Percentiles rank a stretch among this genome's conserved stretches.
Conservation (phyloP, 140 eudicot species). For the Senecio squalidus region DNA sequence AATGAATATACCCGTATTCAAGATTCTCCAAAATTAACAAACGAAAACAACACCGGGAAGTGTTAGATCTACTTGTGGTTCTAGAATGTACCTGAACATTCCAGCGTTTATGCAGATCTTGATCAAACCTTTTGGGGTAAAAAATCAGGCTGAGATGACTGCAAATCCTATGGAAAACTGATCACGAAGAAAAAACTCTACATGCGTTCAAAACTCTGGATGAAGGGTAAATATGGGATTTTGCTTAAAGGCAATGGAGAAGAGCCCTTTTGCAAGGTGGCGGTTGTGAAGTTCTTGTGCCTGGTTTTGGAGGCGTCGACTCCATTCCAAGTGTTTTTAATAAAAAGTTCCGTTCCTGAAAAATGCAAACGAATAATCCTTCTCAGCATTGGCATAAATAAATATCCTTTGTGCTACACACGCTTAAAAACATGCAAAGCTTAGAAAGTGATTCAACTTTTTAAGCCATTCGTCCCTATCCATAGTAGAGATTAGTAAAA, state of each 20-base stretch:
- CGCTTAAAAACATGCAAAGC: no score
- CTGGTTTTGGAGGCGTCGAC: slow-evolving; percentile 47
- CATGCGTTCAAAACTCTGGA: slow-evolving; percentile 27
- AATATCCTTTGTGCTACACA: no score
- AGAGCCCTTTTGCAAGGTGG: slow-evolving; percentile 97
- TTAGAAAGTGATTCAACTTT: no score
- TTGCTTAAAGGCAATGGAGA: slow-evolving; percentile 81
- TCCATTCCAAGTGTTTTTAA: slow-evolving; percentile 89
- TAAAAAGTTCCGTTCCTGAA: slow-evolving; percentile 91
- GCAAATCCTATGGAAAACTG: slow-evolving; percentile 27
- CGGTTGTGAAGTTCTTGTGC: slow-evolving; percentile 56
- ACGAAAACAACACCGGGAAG: slow-evolving; percentile 39
- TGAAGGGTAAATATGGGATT: no score
- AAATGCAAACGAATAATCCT: slow-evolving; percentile 3
- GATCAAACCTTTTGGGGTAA: slow-evolving; percentile 63
- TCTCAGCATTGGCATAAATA: no score
- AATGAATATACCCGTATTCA: slow-evolving; percentile 46
- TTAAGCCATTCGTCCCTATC: no score
- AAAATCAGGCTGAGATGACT: slow-evolving; percentile 69
- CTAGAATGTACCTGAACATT: slow-evolving; percentile 71
- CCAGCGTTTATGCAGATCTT: slow-evolving; percentile 68
- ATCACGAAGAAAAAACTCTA: slow-evolving; percentile 30
- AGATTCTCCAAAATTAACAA: slow-evolving; percentile 33
- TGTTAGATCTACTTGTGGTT: slow-evolving; percentile 34
- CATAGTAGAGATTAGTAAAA: no score